Percentiles rank a stretch among this genome's conserved stretches.
Conservation (phyloP, 2,329 filamentous ascomycete genomes). For the Aspergillus ochraceus region DNA sequence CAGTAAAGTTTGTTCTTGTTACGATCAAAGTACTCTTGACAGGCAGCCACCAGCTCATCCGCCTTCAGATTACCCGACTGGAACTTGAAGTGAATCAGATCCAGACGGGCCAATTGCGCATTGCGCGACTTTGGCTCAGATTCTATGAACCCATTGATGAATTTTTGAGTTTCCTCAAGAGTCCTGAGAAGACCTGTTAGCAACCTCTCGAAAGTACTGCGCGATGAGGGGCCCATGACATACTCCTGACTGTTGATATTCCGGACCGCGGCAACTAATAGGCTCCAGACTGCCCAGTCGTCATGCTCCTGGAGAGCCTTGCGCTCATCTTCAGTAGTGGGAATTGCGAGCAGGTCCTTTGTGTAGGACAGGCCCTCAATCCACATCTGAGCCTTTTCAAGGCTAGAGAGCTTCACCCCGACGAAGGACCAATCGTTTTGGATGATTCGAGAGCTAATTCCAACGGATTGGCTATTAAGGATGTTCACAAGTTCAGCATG, state of each 20-base stretch:
- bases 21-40: conserved; percentile 41
- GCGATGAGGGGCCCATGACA: conserved; percentile 14
- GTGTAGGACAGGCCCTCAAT: conserved; percentile 38
- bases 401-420: conserved; percentile 36
- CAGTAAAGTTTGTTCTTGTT: conserved; percentile 47
- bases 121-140: conserved; percentile 43
- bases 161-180: conserved; percentile 29
- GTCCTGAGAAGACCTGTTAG: conserved; percentile 26
- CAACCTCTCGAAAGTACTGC: not conserved
- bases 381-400: conserved; percentile 42
- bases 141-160: conserved; percentile 36
- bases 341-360: conserved; percentile 36
- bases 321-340: conserved; percentile 29
- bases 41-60: conserved; percentile 38
- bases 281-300: conserved; percentile 49
- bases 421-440: conserved; percentile 47
- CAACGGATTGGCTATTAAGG: conserved; percentile 43
- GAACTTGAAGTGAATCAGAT: conserved; percentile 28
- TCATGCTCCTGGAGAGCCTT: conserved; percentile 39
- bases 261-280: conserved; percentile 37
- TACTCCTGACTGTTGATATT: conserved; percentile 36
- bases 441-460: conserved; percentile 42
- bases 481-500: conserved; percentile 43
- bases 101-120: conserved; percentile 39
- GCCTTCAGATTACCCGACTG: conserved; percentile 25